Conservation (phyloP, 352 stramenopile genomes). For the Elongisporangium prolatum region DNA sequence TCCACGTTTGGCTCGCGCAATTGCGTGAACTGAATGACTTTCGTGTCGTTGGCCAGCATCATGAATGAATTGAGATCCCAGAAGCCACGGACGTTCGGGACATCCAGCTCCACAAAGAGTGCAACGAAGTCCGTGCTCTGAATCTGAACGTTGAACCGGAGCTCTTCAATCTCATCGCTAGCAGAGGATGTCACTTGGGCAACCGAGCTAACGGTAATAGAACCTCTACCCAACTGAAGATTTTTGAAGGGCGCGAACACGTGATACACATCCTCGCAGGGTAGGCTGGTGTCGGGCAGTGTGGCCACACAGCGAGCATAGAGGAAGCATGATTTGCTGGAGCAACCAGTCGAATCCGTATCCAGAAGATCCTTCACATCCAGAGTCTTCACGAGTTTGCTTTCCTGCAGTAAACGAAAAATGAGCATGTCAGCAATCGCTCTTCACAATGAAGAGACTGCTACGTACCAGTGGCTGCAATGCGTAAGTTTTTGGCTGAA, state of each 20-base stretch:
- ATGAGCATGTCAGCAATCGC: background rate
- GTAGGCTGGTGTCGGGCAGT: background rate
- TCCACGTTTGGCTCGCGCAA: conserved; percentile 7
- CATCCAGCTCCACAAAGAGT: conserved; percentile 76
- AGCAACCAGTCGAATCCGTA: conserved; percentile 30
- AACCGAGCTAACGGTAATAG: conserved; percentile 18
- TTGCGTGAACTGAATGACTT: conserved; percentile 43
- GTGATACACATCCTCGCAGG: conserved; percentile 45
- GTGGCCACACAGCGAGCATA: conserved; percentile 21
- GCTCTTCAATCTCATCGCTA: conserved; percentile 1
- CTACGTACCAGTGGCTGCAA: conserved; percentile 33
- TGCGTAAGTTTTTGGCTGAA: conserved; percentile 14
- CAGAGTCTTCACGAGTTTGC: conserved; percentile 23
- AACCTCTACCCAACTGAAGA: conserved; percentile 32
- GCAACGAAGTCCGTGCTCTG: conserved; percentile 45
- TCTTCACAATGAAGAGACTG: background rate
- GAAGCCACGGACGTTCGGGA: conserved; percentile 33
- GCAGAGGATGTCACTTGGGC: conserved; percentile 5
- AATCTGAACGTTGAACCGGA: conserved; percentile 40
- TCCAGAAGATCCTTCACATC: conserved; percentile 25
- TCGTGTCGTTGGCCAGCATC: conserved; percentile 53
- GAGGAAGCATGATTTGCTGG: conserved; percentile 51
- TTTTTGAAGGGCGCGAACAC: conserved; percentile 74
- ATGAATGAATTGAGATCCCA: conserved; percentile 76
- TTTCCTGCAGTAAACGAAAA: conserved; percentile 21